Percentiles rank a stretch among this genome's conserved stretches.
Conservation (phyloP, 73 alveolate genomes). For the Tetrahymena elliotti region DNA sequence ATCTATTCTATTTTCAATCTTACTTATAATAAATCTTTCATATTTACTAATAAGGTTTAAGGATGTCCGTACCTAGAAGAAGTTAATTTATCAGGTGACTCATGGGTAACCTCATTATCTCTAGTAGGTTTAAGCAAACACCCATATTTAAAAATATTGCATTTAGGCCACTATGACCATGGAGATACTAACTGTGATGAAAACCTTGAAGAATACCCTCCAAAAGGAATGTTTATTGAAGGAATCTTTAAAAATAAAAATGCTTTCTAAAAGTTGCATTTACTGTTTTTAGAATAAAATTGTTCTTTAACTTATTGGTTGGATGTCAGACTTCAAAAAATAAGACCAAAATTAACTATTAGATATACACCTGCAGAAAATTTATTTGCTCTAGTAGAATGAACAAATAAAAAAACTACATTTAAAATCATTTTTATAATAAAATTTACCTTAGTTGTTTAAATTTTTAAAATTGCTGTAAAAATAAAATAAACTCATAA, state of each 20-base stretch:
- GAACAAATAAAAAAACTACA: background rate
- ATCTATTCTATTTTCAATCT: background rate
- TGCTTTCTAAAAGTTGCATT: slow-evolving; percentile 5
- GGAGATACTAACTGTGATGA: slow-evolving; percentile 38
- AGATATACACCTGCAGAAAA: slow-evolving; percentile 2
- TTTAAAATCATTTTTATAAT: too few relatives aligned
- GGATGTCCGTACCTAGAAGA: slow-evolving; percentile 27
- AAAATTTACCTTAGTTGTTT: too few relatives aligned
- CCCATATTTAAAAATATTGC: slow-evolving; percentile 11
- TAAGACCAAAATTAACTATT: slow-evolving; percentile 23
- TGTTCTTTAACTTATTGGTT: slow-evolving; percentile 39
- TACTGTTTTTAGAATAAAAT: slow-evolving; percentile 16
- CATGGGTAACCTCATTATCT: slow-evolving; percentile 17
- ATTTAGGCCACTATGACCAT: slow-evolving; percentile 35
- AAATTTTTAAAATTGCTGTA: too few relatives aligned
- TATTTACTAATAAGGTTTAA: background rate
- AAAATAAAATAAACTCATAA: background rate
- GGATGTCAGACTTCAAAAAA: slow-evolving; percentile 15
- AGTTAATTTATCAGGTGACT: slow-evolving; percentile 30
- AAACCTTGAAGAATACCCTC: slow-evolving; percentile 13
- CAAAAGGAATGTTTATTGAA: slow-evolving; percentile 29
- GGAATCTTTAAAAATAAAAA: slow-evolving; percentile 19
- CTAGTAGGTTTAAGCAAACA: slow-evolving; percentile 15
- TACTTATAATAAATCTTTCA: background rate
- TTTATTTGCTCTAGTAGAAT: background rate